A percentile compares a stretch with the other conserved stretches of the same genome.
phyloP scores from a whole-genome alignment of 2,329 filamentous ascomycete genomes.

The Fusarium annulatum region DNA sequence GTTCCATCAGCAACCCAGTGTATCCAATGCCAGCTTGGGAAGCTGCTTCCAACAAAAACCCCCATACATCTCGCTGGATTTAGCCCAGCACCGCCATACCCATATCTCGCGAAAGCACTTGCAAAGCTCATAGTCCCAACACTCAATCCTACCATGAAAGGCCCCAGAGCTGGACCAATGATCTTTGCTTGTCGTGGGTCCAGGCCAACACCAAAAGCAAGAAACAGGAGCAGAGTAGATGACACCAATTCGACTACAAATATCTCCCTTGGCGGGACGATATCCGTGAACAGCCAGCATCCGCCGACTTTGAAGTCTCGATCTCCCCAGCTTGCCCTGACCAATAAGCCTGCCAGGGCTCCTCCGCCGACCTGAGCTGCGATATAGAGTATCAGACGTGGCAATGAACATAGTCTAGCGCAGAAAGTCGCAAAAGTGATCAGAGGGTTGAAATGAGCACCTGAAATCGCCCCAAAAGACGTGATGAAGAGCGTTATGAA shows the following conservation, averaged over 20 bases:
- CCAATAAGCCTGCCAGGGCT: conserved; percentile 44
- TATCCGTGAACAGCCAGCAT: conserved; percentile 43
- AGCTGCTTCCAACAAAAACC: conserved; percentile 31
- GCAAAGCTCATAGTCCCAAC: conserved; percentile 52
- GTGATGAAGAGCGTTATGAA: conserved; percentile 62
- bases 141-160: conserved; percentile 59
- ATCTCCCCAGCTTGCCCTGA: conserved; percentile 46
- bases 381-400: conserved; percentile 62
- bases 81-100: conserved; percentile 38
- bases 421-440: conserved; percentile 66
- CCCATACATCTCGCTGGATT: conserved; percentile 43
- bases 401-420: conserved; percentile 60
- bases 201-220: conserved; percentile 64
- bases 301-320: conserved; percentile 47
- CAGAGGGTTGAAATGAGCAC: conserved; percentile 65
- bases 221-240: conserved; percentile 59
- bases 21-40: conserved; percentile 43
- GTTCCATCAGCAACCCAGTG: conserved; percentile 36
- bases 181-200: conserved; percentile 62
- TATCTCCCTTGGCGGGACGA: conserved; percentile 45
- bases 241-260: conserved; percentile 62
- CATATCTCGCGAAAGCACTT: conserved; percentile 44
- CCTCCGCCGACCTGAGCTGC: conserved; percentile 59
- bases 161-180: conserved; percentile 61
- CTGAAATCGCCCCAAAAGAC: conserved; percentile 59